Evolutionary conservation across 371 early-diverging fungal species (phyloP).

Genomic region (Choanephora cucurbitarum): DNA sequence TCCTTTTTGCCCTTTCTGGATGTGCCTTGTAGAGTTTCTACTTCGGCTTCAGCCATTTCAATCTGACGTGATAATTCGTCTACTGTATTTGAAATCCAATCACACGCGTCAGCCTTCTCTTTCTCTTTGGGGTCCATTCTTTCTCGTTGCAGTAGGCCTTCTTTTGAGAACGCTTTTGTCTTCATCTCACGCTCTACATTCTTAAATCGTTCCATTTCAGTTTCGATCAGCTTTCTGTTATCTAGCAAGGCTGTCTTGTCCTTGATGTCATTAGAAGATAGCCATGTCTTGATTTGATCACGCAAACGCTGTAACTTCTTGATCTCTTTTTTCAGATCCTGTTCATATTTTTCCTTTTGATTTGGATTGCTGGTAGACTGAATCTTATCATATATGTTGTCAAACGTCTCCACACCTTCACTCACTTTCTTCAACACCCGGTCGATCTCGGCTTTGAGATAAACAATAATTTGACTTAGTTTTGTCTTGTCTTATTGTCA

Average conservation of each 20-base stretch:
- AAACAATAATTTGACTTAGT: background rate
- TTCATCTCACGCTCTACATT: conserved; percentile 97
- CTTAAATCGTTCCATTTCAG: conserved; percentile 98
- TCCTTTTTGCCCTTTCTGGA: conserved; percentile 82
- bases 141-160: conserved; percentile 82
- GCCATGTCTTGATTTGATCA: conserved; percentile 97
- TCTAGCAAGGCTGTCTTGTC: conserved; percentile 91
- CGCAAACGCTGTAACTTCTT: conserved; percentile 95
- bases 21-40: conserved; percentile 76
- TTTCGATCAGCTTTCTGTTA: conserved; percentile 91
- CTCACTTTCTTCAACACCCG: conserved; percentile 92
- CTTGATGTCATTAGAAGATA: conserved; percentile 91
- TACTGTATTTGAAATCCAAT: conserved; percentile 84
- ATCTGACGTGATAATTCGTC: conserved; percentile 87
- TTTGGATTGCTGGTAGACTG: conserved; percentile 75
- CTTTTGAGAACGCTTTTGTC: conserved; percentile 97
- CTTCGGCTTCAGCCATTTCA: conserved; percentile 88
- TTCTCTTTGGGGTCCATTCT: conserved; percentile 94
- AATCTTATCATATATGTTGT: conserved; percentile 88
- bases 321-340: conserved; percentile 96
- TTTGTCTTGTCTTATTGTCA: background rate
- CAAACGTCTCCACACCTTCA: conserved; percentile 95
- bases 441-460: conserved; percentile 54
- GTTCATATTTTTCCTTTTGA: conserved; percentile 96
- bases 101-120: conserved; percentile 80